Evolutionary conservation across 2,329 filamentous ascomycete genomes (phyloP).

Genomic region (Allantophomopsis cytisporea): DNA sequence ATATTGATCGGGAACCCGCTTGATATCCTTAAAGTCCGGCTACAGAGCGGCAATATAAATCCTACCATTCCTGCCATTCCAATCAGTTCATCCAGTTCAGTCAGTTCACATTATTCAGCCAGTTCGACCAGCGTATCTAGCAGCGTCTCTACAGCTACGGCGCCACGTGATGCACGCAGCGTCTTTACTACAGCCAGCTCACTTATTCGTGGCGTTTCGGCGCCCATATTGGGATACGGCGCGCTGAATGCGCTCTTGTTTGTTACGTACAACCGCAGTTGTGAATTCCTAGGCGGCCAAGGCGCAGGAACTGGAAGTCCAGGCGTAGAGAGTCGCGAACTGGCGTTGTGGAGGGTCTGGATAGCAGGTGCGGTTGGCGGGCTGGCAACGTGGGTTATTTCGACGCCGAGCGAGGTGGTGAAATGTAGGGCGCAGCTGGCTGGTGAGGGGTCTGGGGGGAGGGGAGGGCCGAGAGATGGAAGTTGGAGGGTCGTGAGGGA

Average conservation of each 20-base stretch:
- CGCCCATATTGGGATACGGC: conserved; percentile 80
- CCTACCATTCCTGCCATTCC: conserved; percentile 3
- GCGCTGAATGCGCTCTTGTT: conserved; percentile 85
- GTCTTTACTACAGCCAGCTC: conserved; percentile 13
- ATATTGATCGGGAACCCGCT: conserved; percentile 86
- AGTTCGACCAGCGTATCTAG: conserved; percentile 5
- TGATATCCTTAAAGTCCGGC: conserved; percentile 64
- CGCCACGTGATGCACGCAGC: conserved; percentile 18
- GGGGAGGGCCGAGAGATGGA: too few species aligned
- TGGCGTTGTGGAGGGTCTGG: conserved; percentile 56
- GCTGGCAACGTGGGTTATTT: conserved; percentile 73
- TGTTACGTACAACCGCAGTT: conserved; percentile 78
- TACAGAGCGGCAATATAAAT: conserved; percentile 48
- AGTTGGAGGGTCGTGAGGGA: conserved; percentile 45
- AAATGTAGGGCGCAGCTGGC: conserved; percentile 68
- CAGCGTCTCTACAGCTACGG: conserved; percentile 10
- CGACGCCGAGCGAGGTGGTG: conserved; percentile 78
- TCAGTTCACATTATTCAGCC: too few species aligned
- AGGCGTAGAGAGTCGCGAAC: conserved; percentile 3
- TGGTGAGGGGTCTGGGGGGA: conserved; percentile 20
- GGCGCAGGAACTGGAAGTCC: not conserved
- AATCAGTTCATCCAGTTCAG: too few species aligned
- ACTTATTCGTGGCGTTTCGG: conserved; percentile 55
- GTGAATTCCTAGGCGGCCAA: conserved; percentile 38
- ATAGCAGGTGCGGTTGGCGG: conserved; percentile 70